Evolutionary conservation across 148 eudicot genomes (phyloP), one percentile per base, ranked within the genome.

Genomic region (Diospyros lotus): DNA sequence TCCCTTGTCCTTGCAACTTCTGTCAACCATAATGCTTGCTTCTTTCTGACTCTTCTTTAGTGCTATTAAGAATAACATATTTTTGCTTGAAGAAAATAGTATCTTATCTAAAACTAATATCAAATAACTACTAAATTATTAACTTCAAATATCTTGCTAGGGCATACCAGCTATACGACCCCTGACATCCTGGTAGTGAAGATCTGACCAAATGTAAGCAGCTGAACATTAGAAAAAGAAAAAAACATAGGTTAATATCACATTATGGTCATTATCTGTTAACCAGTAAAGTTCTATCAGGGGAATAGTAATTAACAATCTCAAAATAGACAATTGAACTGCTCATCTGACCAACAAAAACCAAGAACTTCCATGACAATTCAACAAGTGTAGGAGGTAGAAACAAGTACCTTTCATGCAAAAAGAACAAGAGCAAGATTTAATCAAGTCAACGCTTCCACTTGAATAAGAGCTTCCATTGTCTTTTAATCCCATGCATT

Each of bases 181-280:
- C 85, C 87, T 90, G 60, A 81, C 79, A 78, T 94, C 97, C 84
- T 89, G 89, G 73, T 88, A 90, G 67, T 90, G 90, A 68, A 94
- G 93, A 79, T 94, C 98, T 69, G 92, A 79, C 97, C 88, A 90
- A 50, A 94, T 86, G 81, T 86, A 89, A 55, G 84, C 89, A 85
- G 92, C 98, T 94, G 90, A 44, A 74, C 74, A 42, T 50, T 73
- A 77, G 71, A 69, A 75, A 58, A 43, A 14, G 61, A 68, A 66
- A 68, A 74, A 18, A 70, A 73, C 18, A 8, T 50, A 66, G 38
- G 45, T 48, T 56, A 28, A 28, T 28, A 28, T 77, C 81, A 77
- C 78, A 60, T 74, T 17, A 69, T 65, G 58, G 38, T n/a, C 75
- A 77, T 64, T 41, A 70, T 9, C 58, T 40, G 38, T 4, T 55